Evolutionary conservation across 176 grass and related monocot genomes (phyloP).

Genomic region (Hsuehochloa calcarea): DNA sequence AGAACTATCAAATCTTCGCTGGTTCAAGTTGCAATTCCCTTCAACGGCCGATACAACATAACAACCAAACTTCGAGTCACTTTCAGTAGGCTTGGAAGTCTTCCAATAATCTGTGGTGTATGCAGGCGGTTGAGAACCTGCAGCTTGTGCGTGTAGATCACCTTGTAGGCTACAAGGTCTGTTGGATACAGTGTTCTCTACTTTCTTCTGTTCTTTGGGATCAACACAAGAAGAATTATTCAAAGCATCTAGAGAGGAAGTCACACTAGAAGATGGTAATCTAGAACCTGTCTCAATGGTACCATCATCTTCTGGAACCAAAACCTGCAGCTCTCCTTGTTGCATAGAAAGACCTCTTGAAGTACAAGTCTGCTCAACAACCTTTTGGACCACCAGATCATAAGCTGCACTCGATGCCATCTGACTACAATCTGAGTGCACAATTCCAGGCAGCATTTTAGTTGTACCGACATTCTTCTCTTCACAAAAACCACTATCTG

Average conservation of each 20-base stretch:
- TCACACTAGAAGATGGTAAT: neutral
- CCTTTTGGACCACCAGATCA: conserved; percentile 12
- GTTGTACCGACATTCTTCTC: neutral
- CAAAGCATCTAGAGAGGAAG: neutral
- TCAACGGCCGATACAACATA: neutral
- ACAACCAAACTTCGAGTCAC: neutral
- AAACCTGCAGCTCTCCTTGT: conserved; percentile 20
- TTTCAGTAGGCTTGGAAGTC: neutral
- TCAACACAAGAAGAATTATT: neutral
- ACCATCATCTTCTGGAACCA: neutral
- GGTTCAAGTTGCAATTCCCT: neutral
- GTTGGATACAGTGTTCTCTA: neutral
- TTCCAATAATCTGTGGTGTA: neutral
- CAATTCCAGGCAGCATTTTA: neutral
- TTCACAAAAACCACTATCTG: neutral
- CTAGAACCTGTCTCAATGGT: neutral
- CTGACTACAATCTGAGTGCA: neutral
- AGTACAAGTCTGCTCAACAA: neutral
- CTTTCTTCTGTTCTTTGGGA: neutral
- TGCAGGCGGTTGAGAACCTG: neutral
- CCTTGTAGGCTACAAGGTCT: neutral
- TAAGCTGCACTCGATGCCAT: conserved; percentile 18
- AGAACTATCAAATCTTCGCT: neutral
- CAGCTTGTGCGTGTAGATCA: neutral
- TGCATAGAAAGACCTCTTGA: conserved; percentile 12